These are phyloP conservation scores for Nicotiana tomentosiformis DNA, from an alignment of 257 asterid genomes.

Conservation along the genomic window DNA sequence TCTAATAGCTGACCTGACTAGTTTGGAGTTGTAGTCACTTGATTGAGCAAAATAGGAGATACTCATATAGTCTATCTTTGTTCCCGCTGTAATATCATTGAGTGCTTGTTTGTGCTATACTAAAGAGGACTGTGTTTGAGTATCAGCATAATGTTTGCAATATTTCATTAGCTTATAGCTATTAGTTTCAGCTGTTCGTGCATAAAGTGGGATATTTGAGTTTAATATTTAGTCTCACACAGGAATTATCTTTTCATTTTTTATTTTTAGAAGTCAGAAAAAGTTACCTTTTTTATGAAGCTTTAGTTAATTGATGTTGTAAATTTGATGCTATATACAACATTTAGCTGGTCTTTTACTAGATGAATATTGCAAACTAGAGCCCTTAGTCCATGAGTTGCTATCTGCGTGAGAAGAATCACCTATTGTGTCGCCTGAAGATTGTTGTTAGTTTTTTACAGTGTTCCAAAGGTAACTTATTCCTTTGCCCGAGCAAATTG, in stretches of 20 bases:
- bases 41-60: not conserved
- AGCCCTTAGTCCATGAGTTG: not conserved
- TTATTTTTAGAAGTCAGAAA: not conserved
- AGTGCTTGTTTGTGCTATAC: not conserved
- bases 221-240: not conserved
- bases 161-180: not conserved
- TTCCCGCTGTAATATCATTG: not conserved
- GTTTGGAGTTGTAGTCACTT: not conserved
- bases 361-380: not conserved
- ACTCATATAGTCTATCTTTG: not conserved
- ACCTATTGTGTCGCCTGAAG: not conserved
- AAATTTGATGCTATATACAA: not conserved
- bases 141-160: not conserved
- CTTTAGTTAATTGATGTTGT: not conserved
- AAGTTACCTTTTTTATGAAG: not conserved
- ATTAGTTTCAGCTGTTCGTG: not conserved
- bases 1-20: not conserved
- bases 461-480: not conserved
- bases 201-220: not conserved
- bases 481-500: not conserved
- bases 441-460: not conserved
- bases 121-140: not conserved
- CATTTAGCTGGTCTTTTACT: not conserved
- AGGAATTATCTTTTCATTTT: not conserved
- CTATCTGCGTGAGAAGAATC: not conserved